These are phyloP conservation scores for Brasenia schreberi DNA, from an alignment of 164 flowering plant species.

Conservation along the genomic window DNA sequence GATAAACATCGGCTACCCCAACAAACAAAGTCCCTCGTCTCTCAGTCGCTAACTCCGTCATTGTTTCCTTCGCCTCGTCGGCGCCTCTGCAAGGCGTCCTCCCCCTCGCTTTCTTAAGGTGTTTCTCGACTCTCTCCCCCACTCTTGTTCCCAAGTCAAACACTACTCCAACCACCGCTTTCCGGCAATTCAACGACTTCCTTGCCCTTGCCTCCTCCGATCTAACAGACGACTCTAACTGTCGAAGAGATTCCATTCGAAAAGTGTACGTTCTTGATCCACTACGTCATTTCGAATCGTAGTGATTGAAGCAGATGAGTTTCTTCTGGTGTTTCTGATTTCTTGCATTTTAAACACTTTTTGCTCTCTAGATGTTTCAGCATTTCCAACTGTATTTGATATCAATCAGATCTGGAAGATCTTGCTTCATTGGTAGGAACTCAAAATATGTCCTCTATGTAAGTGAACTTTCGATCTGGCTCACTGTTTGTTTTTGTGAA, in stretches of 20 bases:
- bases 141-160: not conserved
- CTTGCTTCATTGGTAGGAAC: conserved; percentile 68
- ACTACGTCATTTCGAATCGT: not conserved
- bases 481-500: too few relatives aligned
- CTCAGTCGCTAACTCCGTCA: not conserved
- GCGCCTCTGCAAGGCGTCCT: not conserved
- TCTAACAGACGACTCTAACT: not conserved
- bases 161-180: too few relatives aligned
- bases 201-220: not conserved
- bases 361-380: conserved; percentile 34
- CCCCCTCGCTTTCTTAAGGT: not conserved
- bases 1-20: too few relatives aligned
- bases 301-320: not conserved
- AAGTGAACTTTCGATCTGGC: too few relatives aligned
- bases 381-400: conserved; percentile 81
- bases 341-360: not conserved
- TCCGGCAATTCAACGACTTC: not conserved
- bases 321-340: too few relatives aligned
- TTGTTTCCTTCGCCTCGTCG: too few relatives aligned
- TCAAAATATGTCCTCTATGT: not conserved
- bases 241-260: not conserved
- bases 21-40: not conserved
- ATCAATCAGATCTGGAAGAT: conserved; percentile 76
- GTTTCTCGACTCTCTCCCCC: not conserved
- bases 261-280: not conserved